phyloP scores from a whole-genome alignment of 768 basidiomycete genomes.

The Amanita exitialis region DNA sequence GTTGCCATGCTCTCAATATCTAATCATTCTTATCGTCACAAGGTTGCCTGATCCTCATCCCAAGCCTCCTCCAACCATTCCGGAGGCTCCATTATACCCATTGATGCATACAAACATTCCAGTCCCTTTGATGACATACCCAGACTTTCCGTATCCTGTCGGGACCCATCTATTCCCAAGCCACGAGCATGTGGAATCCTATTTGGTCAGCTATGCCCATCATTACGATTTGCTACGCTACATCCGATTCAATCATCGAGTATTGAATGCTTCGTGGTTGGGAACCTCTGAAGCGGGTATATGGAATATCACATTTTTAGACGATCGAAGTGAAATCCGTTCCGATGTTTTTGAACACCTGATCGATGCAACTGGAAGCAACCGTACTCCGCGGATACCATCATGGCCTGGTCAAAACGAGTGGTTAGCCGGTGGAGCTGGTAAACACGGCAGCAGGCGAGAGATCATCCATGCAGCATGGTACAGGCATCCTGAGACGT shows the following conservation, averaged over 20 bases:
- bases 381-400: constrained; percentile 46
- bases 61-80: constrained; percentile 31
- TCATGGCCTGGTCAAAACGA: too few species aligned
- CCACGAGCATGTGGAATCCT: constrained; percentile 33
- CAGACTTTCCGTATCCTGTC: constrained; percentile 40
- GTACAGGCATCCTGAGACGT: constrained; percentile 37
- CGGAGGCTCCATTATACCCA: constrained; percentile 47
- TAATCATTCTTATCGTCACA: neutral
- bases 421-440: constrained; percentile 17
- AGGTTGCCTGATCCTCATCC: constrained; percentile 24
- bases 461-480: constrained; percentile 43
- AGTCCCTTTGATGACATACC: constrained; percentile 48
- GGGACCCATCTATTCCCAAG: constrained; percentile 40
- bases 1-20: neutral
- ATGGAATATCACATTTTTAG: constrained; percentile 1
- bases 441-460: constrained; percentile 14
- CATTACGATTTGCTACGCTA: constrained; percentile 10
- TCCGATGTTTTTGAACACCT: constrained; percentile 36
- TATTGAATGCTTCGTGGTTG: neutral
- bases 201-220: constrained; percentile 31
- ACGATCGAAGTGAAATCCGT: constrained; percentile 5
- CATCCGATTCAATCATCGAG: constrained; percentile 31
- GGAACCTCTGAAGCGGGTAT: neutral
- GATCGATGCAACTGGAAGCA: constrained; percentile 43
- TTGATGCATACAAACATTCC: constrained; percentile 44